Evolutionary conservation across 805 yeast genomes (phyloP).

Genomic region (Ogataea pilisensis): DNA sequence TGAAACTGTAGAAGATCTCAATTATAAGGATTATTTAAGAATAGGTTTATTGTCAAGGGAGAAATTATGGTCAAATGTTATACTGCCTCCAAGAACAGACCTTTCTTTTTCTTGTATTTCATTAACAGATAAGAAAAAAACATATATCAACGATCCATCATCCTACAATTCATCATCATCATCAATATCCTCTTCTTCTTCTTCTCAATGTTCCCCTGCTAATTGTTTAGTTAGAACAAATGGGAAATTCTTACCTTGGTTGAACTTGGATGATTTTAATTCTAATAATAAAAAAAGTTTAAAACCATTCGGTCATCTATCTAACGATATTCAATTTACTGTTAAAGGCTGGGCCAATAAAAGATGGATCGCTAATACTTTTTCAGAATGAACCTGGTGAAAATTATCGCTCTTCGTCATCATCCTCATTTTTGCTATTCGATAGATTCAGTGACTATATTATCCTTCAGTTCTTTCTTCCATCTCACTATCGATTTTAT

Average conservation of each 20-base stretch:
- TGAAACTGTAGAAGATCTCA: constrained; percentile 8
- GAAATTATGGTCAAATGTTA: constrained; percentile 50
- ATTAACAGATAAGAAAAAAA: constrained; percentile 7
- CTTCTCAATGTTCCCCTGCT: neutral
- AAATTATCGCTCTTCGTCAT: too few species aligned
- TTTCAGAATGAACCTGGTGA: too few species aligned
- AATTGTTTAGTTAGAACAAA: constrained; percentile 21
- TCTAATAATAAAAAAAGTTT: constrained; percentile 15
- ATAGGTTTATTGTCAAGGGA: constrained; percentile 43
- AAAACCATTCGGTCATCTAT: constrained; percentile 26
- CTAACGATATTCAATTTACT: constrained; percentile 38
- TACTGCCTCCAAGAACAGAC: constrained; percentile 50
- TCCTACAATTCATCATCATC: neutral
- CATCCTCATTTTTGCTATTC: too few species aligned
- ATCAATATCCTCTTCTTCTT: constrained; percentile 4
- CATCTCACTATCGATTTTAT: neutral
- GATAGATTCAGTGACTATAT: too few species aligned
- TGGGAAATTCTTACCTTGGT: constrained; percentile 29
- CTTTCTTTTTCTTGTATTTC: too few species aligned
- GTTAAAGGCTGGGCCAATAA: constrained; percentile 48
- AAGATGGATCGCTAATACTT: constrained; percentile 35
- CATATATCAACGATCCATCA: constrained; percentile 3
- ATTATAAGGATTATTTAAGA: constrained; percentile 19
- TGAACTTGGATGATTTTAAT: constrained; percentile 18
- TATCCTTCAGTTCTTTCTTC: too few species aligned